Percentiles rank a stretch among this genome's conserved stretches.
Conservation (phyloP, 2,329 filamentous ascomycete genomes). For the Curvularia sp. region DNA sequence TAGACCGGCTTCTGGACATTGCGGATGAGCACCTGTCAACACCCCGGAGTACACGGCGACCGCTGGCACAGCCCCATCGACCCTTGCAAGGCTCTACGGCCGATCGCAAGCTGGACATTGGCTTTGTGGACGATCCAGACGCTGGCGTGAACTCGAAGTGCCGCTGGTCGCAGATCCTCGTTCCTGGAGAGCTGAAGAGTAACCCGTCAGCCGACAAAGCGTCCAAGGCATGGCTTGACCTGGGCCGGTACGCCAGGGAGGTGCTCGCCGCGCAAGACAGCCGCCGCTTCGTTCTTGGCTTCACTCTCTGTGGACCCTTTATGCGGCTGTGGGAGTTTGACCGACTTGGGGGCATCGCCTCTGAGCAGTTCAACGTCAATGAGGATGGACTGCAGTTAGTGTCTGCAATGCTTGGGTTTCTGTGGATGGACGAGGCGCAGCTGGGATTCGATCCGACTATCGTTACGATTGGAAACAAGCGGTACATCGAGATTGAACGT, state of each 20-base stretch:
- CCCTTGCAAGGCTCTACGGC: background rate
- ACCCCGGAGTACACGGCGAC: constrained; percentile 22
- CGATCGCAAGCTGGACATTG: constrained; percentile 29
- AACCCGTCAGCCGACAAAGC: too few species aligned
- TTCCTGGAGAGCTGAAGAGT: constrained; percentile 54
- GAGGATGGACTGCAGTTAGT: constrained; percentile 41
- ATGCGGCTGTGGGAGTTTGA: constrained; percentile 58
- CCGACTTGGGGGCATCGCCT: constrained; percentile 55
- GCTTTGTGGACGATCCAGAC: constrained; percentile 13
- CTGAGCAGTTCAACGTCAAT: constrained; percentile 57
- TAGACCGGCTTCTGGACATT: constrained; percentile 23
- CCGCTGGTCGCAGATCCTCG: constrained; percentile 53
- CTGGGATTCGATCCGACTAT: background rate
- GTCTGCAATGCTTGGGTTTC: constrained; percentile 49
- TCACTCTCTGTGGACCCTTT: constrained; percentile 56
- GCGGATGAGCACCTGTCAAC: too few species aligned
- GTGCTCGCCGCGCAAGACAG: constrained; percentile 49
- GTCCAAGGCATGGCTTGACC: constrained; percentile 1
- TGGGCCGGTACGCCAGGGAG: constrained; percentile 55
- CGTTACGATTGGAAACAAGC: background rate
- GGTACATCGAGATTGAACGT: too few species aligned
- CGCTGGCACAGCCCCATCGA: constrained; percentile 17
- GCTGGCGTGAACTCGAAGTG: constrained; percentile 25
- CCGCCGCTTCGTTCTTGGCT: constrained; percentile 58
- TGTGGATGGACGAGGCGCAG: constrained; percentile 47